Evolutionary conservation across 2,329 filamentous ascomycete species (phyloP).

Genomic region (Beauveria bassiana): DNA sequence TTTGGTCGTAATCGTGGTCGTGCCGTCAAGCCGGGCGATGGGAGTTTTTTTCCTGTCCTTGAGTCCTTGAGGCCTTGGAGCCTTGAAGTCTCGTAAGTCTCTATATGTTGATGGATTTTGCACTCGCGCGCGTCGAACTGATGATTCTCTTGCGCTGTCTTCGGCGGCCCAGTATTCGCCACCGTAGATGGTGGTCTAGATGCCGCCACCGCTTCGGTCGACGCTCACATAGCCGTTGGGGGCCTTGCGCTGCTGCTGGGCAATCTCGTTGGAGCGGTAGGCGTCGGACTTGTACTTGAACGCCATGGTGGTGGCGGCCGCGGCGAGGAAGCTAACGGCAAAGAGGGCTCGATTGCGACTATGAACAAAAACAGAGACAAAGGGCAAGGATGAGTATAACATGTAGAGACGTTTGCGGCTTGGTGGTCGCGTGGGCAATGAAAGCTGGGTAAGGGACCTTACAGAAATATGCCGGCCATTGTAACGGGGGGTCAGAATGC

Average conservation of each 20-base stretch:
- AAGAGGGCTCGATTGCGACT: slow-evolving; percentile 33
- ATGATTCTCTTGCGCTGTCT: too few species aligned
- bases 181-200: slow-evolving; percentile 19
- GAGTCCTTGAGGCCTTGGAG: background rate
- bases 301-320: slow-evolving; percentile 20
- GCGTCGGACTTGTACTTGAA: slow-evolving; percentile 29
- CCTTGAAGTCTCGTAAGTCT: too few species aligned
- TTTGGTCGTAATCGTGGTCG: background rate
- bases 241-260: slow-evolving; percentile 29
- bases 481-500: background rate
- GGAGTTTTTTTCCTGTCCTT: background rate
- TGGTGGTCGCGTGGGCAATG: background rate
- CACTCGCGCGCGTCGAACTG: background rate
- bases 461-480: slow-evolving; percentile 1
- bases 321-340: slow-evolving; percentile 23
- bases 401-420: background rate
- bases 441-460: background rate
- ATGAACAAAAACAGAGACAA: background rate
- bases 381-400: background rate
- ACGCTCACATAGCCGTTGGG: slow-evolving; percentile 41
- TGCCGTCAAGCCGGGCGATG: background rate
- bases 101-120: background rate
- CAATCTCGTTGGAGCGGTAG: slow-evolving; percentile 34
- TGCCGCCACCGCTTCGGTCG: slow-evolving; percentile 42
- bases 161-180: background rate